Evolutionary conservation across 192 early-diverging fungal species (phyloP), one percentile per base, ranked within the genome.

Genomic region (Coemansia sp.): DNA sequence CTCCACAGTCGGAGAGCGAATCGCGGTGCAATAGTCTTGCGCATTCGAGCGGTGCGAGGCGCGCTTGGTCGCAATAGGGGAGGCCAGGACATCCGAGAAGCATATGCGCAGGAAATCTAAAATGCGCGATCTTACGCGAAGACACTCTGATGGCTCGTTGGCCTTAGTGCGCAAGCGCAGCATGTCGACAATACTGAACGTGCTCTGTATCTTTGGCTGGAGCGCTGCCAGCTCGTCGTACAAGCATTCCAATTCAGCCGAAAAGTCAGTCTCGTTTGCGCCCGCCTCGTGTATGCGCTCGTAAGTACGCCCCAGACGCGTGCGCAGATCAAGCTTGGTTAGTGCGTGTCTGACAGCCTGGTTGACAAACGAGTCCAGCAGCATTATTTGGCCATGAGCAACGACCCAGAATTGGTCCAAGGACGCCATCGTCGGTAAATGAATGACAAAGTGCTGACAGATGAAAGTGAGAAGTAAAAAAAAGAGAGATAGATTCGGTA

Each of bases 281-380:
- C 39, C 46, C 16, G 30, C 63, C 2, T 7, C 32, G n/a, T 68
- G 40, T 26, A 14, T 19, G 16, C 59, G 70, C 46, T 76, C 55
- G 5, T 76, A 68, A 30, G 73, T n/a, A 21, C 68, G 67, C 13
- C 68, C 70, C 40, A 82, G 62, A 11, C 55, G 65, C 30, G 47
- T 49, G 21, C 75, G 79, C 62, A 76, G 67, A 13, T 46, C 46
- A 16, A 82, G 72, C 30, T 47, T 67, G 11, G 26, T 28, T 37
- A 76, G 62, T 4, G 74, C 67, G 38, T 70, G 62, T 17, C 79
- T 65, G n/a, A 61, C 62, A 28, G 79, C 70, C 35, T 74, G 74
- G 57, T 82, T 65, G 1, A 74, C 55, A 47, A 82, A 76, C 11
- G 79, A 76, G 40, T 82, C 79, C 11, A 82, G 68, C 23, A 82